Evolutionary conservation across 345 rosid species (phyloP), one percentile per base, ranked within the genome.

Genomic region (Excoecaria cochinchinensis): DNA sequence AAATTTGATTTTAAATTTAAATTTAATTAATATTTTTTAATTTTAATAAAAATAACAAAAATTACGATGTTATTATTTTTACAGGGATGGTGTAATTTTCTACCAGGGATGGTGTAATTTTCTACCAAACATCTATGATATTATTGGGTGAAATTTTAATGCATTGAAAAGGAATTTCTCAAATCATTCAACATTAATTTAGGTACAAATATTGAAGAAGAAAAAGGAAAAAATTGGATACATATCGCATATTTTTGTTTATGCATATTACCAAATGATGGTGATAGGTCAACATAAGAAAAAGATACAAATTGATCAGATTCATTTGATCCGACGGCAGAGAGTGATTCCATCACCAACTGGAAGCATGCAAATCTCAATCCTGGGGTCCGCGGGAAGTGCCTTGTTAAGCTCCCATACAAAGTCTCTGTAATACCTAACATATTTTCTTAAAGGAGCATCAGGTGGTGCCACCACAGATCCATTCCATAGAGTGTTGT

Each of bases 401-500:
- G 97, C 95, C 86, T 93, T 93, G 89, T 96, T 93, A 58, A 96
- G 94, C 87, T 93, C 97, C 87, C 87, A 74, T 62, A 92, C 97
- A 59, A 90, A 92, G 85, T 96, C 97, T 71, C 99, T 84, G 83
- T 91, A 90, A 67, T 93, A 89, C 86, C 90, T 84, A 1, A 96
- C 93, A n/a, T 90, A 93, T 76, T 96, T 90, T 88, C 94, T 86
- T 74, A 92, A 75, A 0, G 98, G 94, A 0, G 95, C 97, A 67
- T 93, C 98, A 3, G 97, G 82, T 6, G 97, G 89, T 5, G 95
- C 97, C 19, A 88, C 98, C 61, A 93, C 97, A 1, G 99, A 90
- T 8, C 99, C 99, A 42, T 90, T 91, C 98, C 98, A 93, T 19
- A 96, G 81, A 83, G 98, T 93, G 90, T 96, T 93, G 90, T 96